Percentiles rank a stretch among this genome's conserved stretches.
These are phyloP conservation scores for Suillus americanus DNA, from an alignment of 768 basidiomycete species.

Conservation along the genomic window DNA sequence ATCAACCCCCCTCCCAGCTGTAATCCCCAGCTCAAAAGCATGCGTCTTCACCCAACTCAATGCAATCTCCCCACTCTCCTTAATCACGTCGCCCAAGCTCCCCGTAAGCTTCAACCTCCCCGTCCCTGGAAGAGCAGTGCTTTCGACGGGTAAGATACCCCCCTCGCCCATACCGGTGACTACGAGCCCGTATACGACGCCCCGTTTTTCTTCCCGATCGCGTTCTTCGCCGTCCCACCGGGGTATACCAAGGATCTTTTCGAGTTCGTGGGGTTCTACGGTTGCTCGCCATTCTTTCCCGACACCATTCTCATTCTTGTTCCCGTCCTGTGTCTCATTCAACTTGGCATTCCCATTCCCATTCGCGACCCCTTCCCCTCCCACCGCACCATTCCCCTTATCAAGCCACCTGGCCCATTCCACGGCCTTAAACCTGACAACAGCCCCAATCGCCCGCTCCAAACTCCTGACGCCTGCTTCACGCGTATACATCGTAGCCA, in stretches of 20 bases:
- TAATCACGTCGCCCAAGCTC: conserved; percentile 86
- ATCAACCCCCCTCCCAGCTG: conserved; percentile 65
- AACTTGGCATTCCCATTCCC: not conserved
- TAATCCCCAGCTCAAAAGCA: conserved; percentile 78
- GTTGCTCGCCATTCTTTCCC: conserved; percentile 50
- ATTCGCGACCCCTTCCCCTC: conserved; percentile 8
- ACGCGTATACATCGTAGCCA: conserved; percentile 80
- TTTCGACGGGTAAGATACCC: conserved; percentile 83
- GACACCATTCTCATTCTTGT: not conserved
- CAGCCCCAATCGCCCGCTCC: conserved; percentile 82
- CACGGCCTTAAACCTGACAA: conserved; percentile 92
- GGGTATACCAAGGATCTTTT: conserved; percentile 78
- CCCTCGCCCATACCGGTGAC: conserved; percentile 90
- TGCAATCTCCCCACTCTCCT: conserved; percentile 88
- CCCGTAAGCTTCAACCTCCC: conserved; percentile 81
- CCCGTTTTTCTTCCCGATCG: conserved; percentile 70
- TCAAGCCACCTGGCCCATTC: conserved; percentile 75
- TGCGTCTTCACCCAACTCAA: conserved; percentile 91
- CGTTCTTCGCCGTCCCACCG: conserved; percentile 79
- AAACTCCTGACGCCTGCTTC: conserved; percentile 93
- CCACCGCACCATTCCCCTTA: conserved; percentile 11
- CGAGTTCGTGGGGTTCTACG: conserved; percentile 73
- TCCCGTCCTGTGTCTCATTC: not conserved
- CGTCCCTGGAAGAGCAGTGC: conserved; percentile 70
- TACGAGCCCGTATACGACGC: conserved; percentile 83